Evolutionary conservation across 495 filamentous ascomycete genomes (phyloP).

Genomic region (Penicillium turbatum): DNA sequence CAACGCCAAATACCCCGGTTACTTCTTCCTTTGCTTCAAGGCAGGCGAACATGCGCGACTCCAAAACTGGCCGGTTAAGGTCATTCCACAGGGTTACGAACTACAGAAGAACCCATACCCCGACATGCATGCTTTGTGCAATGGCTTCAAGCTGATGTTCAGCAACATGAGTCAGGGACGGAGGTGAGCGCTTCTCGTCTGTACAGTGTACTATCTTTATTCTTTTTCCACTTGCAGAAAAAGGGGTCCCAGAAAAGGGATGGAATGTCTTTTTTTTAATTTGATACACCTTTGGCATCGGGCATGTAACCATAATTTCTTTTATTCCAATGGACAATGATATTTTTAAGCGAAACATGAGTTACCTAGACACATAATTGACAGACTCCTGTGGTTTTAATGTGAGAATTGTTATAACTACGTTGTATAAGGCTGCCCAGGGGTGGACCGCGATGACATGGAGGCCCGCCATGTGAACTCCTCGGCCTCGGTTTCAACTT

Average conservation of each 20-base stretch:
- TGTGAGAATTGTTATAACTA: too few relatives aligned
- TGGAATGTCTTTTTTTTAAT: conserved; percentile 19
- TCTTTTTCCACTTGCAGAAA: conserved; percentile 1
- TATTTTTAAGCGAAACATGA: neutral
- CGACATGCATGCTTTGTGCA: conserved; percentile 89
- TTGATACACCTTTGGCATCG: conserved; percentile 26
- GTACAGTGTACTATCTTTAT: conserved; percentile 29
- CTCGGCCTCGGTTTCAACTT: conserved; percentile 20
- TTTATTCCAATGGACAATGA: conserved; percentile 9
- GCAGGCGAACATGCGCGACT: conserved; percentile 68
- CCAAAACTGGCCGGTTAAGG: conserved; percentile 80
- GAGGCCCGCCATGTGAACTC: conserved; percentile 9
- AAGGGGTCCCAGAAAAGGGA: conserved; percentile 14
- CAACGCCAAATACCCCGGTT: conserved; percentile 85
- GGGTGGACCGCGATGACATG: neutral
- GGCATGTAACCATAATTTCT: conserved; percentile 21
- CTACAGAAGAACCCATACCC: conserved; percentile 82
- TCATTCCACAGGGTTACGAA: conserved; percentile 86
- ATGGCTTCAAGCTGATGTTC: conserved; percentile 72
- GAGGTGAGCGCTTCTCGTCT: conserved; percentile 17
- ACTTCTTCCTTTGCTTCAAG: conserved; percentile 95
- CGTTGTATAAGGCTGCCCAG: too few relatives aligned
- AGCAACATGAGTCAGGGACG: conserved; percentile 46
- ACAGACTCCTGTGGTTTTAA: too few relatives aligned
- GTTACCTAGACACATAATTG: too few relatives aligned